Evolutionary conservation across 1,284 basidiomycete species (phyloP).

Genomic region (Grifola frondosa): DNA sequence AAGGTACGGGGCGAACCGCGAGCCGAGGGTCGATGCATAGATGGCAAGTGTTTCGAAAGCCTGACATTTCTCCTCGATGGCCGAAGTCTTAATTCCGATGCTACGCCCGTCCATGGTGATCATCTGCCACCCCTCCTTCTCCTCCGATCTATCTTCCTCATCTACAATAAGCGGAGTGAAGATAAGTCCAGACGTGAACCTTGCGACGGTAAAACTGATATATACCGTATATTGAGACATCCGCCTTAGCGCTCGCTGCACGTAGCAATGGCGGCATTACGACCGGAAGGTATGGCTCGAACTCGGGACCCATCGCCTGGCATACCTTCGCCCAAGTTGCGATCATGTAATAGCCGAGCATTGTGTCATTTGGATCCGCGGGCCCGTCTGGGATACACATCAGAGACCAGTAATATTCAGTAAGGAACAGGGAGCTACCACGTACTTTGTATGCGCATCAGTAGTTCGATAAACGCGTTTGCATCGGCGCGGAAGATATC

Average conservation of each 20-base stretch:
- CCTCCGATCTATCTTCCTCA: conserved; percentile 54
- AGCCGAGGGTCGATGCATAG: conserved; percentile 70
- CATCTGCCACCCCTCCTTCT: conserved; percentile 76
- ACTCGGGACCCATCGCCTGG: conserved; percentile 77
- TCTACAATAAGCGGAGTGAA: too few species aligned
- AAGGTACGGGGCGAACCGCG: conserved; percentile 73
- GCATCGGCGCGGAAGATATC: conserved; percentile 78
- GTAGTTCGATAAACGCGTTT: conserved; percentile 64
- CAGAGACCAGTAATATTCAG: background rate
- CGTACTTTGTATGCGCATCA: conserved; percentile 79
- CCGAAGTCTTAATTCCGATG: conserved; percentile 75
- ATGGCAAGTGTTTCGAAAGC: conserved; percentile 84
- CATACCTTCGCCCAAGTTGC: conserved; percentile 84
- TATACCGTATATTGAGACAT: conserved; percentile 73
- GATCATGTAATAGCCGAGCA: conserved; percentile 68
- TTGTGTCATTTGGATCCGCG: conserved; percentile 61
- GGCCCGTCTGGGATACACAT: conserved; percentile 50
- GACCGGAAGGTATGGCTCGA: conserved; percentile 79
- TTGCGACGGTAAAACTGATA: conserved; percentile 4
- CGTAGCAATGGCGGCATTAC: conserved; percentile 80
- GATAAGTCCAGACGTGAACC: too few species aligned
- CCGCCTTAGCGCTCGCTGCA: conserved; percentile 76
- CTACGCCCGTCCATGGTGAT: conserved; percentile 73
- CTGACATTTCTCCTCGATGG: conserved; percentile 84
- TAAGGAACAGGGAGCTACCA: too few species aligned